A percentile compares a stretch with the other conserved stretches of the same genome.
phyloP scores from a whole-genome alignment of 164 flowering plant species.

The Macadamia integrifolia region DNA sequence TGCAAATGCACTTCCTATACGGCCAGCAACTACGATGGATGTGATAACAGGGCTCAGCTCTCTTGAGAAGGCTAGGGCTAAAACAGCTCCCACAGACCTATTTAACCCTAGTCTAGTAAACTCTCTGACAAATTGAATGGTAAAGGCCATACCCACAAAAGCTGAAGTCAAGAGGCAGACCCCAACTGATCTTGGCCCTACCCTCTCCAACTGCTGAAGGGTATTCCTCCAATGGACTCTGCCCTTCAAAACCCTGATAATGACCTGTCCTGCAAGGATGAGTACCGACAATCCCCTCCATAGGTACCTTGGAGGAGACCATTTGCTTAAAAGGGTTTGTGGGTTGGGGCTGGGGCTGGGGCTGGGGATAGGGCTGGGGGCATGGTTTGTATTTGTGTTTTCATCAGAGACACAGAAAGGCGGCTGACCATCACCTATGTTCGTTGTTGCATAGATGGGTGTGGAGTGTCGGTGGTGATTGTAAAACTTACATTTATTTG shows the following conservation, averaged over 20 bases:
- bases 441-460: conserved; percentile 22
- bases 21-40: conserved; percentile 81
- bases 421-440: conserved; percentile 37
- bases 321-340: conserved; percentile 36
- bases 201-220: conserved; percentile 82
- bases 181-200: conserved; percentile 85
- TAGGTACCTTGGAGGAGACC: conserved; percentile 75
- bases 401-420: conserved; percentile 33
- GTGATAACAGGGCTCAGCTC: conserved; percentile 93
- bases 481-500: conserved; percentile 13
- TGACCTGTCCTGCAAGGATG: conserved; percentile 77
- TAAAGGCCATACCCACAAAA: conserved; percentile 95
- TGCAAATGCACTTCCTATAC: conserved; percentile 89
- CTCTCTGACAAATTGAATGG: conserved; percentile 89
- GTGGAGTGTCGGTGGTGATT: conserved; percentile 6
- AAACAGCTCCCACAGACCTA: conserved; percentile 76
- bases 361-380: conserved; percentile 10
- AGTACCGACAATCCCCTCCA: conserved; percentile 83
- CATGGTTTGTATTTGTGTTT: conserved; percentile 23
- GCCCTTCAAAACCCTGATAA: conserved; percentile 50
- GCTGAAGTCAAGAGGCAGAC: conserved; percentile 84
- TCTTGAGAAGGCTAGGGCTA: conserved; percentile 83
- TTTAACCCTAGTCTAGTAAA: conserved; percentile 81
- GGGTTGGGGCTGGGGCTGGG: conserved; percentile 17
- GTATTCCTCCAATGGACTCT: conserved; percentile 81